A percentile compares a stretch with the other conserved stretches of the same genome.
Conservation (phyloP, 768 basidiomycete species). For the Floccularia luteovirens region DNA sequence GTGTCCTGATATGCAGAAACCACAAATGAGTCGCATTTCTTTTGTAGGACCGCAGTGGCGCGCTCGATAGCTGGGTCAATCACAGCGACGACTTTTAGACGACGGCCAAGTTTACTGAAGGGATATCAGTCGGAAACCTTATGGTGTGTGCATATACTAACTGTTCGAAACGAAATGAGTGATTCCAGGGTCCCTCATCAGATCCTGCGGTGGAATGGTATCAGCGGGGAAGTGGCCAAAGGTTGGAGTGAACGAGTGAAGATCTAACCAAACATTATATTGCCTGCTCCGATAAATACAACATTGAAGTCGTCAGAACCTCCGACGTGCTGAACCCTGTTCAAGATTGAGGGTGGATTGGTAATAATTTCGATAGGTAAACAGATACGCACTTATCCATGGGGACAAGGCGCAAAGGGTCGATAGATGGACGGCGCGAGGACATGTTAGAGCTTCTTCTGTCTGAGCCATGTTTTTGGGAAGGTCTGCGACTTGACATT, state of each 20-base stretch:
- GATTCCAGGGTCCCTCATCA: conserved; percentile 88
- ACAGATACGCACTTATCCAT: conserved; percentile 65
- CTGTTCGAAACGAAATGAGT: conserved; percentile 89
- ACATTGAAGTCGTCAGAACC: conserved; percentile 83
- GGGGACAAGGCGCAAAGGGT: conserved; percentile 66
- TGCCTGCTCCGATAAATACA: conserved; percentile 91
- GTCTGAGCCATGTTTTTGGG: conserved; percentile 34
- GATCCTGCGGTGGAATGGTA: conserved; percentile 49
- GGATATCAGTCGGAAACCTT: conserved; percentile 6
- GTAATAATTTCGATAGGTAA: conserved; percentile 6
- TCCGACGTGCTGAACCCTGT: conserved; percentile 41
- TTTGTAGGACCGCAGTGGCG: conserved; percentile 70
- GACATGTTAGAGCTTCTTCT: conserved; percentile 29
- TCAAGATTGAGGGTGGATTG: conserved; percentile 7
- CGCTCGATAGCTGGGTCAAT: conserved; percentile 88
- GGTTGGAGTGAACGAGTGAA: background rate
- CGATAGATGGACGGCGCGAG: conserved; percentile 68
- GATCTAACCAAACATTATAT: conserved; percentile 88
- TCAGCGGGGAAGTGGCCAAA: background rate
- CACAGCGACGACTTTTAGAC: conserved; percentile 92
- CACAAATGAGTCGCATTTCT: conserved; percentile 92
- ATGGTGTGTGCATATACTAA: conserved; percentile 23
- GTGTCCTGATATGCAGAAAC: conserved; percentile 90
- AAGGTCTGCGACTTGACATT: background rate
- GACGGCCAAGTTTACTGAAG: conserved; percentile 83